A percentile compares a stretch with the other conserved stretches of the same genome.
These are phyloP conservation scores for Rhododendron ferrugineum DNA, from an alignment of 148 eudicot species.

Conservation along the genomic window DNA sequence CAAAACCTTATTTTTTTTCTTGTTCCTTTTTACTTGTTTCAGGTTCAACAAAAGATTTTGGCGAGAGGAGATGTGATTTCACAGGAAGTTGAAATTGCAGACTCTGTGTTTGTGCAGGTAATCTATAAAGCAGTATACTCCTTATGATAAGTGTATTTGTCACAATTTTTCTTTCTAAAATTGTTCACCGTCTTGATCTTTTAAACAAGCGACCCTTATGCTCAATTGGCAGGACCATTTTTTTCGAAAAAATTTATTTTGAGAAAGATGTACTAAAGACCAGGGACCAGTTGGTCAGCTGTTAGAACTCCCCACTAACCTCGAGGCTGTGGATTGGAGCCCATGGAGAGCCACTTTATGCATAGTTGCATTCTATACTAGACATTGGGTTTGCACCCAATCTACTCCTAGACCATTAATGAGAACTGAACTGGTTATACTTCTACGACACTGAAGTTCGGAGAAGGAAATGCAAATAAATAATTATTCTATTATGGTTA, in stretches of 20 bases:
- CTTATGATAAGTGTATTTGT: not conserved
- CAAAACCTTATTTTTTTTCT: not conserved
- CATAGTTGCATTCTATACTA: not conserved
- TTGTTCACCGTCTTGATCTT: not conserved
- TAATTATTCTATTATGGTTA: too few species aligned
- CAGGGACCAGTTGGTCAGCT: not conserved
- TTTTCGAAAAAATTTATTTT: not conserved
- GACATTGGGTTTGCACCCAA: not conserved
- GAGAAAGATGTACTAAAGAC: not conserved
- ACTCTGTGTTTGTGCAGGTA: constrained; percentile 85
- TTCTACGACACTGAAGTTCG: not conserved
- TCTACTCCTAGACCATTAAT: too few species aligned
- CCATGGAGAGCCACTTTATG: not conserved
- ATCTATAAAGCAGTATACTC: not conserved
- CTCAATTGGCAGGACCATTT: not conserved
- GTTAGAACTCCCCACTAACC: not conserved
- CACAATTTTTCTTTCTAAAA: not conserved
- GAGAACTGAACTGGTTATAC: not conserved
- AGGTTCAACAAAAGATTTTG: constrained; percentile 79
- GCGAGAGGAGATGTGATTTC: constrained; percentile 72
- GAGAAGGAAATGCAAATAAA: not conserved
- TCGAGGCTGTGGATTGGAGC: not conserved
- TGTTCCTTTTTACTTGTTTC: not conserved
- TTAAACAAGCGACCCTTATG: not conserved
- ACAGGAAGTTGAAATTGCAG: constrained; percentile 83